Evolutionary conservation across 768 basidiomycete species (phyloP), one percentile per base, ranked within the genome.

Genomic region (Rhodotorula graminis): DNA sequence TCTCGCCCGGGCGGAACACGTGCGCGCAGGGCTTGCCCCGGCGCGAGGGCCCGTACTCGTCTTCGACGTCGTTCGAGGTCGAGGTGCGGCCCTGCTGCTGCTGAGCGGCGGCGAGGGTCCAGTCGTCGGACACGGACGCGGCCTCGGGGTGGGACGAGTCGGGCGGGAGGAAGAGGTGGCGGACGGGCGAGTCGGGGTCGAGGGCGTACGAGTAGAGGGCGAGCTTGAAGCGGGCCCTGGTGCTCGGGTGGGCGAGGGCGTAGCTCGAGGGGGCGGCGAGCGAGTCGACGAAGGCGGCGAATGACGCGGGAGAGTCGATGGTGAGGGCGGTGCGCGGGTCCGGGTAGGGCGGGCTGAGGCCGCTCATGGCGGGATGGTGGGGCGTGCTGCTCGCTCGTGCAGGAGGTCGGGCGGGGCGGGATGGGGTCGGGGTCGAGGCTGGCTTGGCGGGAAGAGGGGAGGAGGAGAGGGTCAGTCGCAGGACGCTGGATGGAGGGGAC

Each of bases 1-100:
- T 88, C 81, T 96, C 93, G 31, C 93, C 93, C 77, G 90, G 90
- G 80, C 88, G 89, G 82, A 95, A 92, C 55, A 93, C 90, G 78
- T 90, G 87, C 4, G 88, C 89, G 79, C 93, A 95, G n/a, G 71
- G 68, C 44, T 65, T 69, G 8, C 67, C 72, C 37, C 71, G 61
- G 11, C 61, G 50, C 16, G 61, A 47, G 33, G 64, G 42, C 18
- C 59, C 29, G 59, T 67, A 67, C 65, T 67, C 65, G 57, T 55
- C 65, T 42, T 52, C 60, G 59, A 44, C 42, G 37, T 49, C 61
- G 52, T 42, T 21, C 2, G 52, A 55, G 61, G 18, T 29, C 37
- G 7, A 3, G 23, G 44, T 12, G 37, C 37, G 37, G 37, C 37
- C 37, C 37, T 37, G 37, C 7, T 40, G 40, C 47, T 25, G 29